Evolutionary conservation across 2,329 filamentous ascomycete genomes (phyloP), one percentile per base, ranked within the genome.

Genomic region (Grosmannia penicillata): DNA sequence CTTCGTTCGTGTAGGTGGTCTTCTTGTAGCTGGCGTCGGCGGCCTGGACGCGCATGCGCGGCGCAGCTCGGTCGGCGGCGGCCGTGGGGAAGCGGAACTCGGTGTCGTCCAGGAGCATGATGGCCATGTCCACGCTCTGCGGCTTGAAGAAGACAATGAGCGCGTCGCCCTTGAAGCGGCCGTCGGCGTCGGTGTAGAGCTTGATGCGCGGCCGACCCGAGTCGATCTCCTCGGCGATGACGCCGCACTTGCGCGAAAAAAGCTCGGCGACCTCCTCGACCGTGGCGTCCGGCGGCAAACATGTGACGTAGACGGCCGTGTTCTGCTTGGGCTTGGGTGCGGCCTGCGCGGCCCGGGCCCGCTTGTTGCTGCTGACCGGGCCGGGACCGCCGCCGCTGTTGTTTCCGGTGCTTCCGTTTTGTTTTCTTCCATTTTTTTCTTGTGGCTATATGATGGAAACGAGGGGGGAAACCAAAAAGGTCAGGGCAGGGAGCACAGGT

Each of bases 1-100:
- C 54, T 37, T 62, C 56, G 36, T 70, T 32, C 29, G 37, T 72
- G 48, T 91, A 81, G 48, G 83, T 76, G 39, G 81, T 78, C 58
- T 81, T 86, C 62, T 96, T 98, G 68, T 91, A 96, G 51, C 82
- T 91, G 39, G 78, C 75, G 50, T 96, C 91, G 13, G 91, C 91
- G 9, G 74, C 73, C 54, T 87, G 78, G 4, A 98, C 86, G 36
- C 68, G 71, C 67, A 95, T 93, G 43, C 68, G 76, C 33, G 56
- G 60, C 28, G n/a, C n/a, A n/a, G n/a, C n/a, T n/a, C n/a, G n/a
- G 52, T 59, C 39, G 62, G 14, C 61, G 5, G 56, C 52, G n/a
- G n/a, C 54, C 66, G 48, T 50, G 3, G 24, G 10, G 14, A 82
- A 66, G 41, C 89, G 72, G 51, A 96, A 91, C 48, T 86, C 76